Evolutionary conservation across 2,329 filamentous ascomycete species (phyloP), one percentile per base, ranked within the genome.

Genomic region (Colletotrichum viniferum): DNA sequence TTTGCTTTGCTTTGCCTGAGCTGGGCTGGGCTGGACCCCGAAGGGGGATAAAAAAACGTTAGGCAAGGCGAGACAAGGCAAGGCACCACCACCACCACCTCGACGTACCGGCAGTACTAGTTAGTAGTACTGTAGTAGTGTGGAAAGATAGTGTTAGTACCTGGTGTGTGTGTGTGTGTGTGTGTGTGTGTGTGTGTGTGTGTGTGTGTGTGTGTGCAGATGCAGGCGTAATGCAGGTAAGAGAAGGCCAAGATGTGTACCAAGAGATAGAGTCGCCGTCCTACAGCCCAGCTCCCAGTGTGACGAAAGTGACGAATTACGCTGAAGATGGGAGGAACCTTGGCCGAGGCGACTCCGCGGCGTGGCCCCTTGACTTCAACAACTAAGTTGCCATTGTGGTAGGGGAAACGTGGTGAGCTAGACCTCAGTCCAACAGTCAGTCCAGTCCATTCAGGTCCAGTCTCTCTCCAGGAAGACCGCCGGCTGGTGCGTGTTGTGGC

Each of bases 401-500:
- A 61, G 26, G 58, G 58, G 30, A 34, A 18, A 61, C 58, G 58
- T 30, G 58, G 28, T 61, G 30, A 61, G 58, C 14, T 13, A 38
- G 60, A 63, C 30, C 34, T 63, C 60, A 63, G 16, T 63, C 60
- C 14, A 32, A 7, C 36, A 18, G 16, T 8, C 36, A 9, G 36
- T 43, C 38, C 36, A 9, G 36, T 43, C 38, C 38, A 10, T 64
- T 16, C n/a, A 56, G 26, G 64, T 55, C 43, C 43, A 55, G 43
- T 43, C 38, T 30, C 28, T 28, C 21, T 21, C 30, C 24, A 32
- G 52, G 26, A 60, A 68, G 68, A 71, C 61, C 30, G 34, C 72
- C 55, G 5, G 26, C 68, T 43, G 68, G 68, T 65, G 55, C 69
- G 69, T 74, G 72, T 72, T 52, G 72, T 67, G 68, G 69, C 68